Percentiles rank a stretch among this genome's conserved stretches.
These are phyloP conservation scores for Tylopilus cervinicoccineus DNA, from an alignment of 768 basidiomycete species.

Conservation along the genomic window DNA sequence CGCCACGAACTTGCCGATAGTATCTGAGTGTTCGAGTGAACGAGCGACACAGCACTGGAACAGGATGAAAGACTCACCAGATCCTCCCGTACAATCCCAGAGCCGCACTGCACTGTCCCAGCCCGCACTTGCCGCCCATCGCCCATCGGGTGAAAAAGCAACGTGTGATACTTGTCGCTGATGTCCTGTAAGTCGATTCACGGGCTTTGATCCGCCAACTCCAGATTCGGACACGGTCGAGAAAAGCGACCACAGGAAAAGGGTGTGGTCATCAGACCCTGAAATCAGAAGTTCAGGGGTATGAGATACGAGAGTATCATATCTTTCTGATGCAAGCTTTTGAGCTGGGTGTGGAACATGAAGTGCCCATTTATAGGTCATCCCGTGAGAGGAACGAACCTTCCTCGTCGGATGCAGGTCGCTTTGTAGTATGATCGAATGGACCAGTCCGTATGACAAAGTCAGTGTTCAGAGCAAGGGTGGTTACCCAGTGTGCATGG, in stretches of 20 bases:
- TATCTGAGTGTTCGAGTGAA: constrained; percentile 32
- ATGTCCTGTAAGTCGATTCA: constrained; percentile 86
- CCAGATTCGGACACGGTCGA: constrained; percentile 34
- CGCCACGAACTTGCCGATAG: constrained; percentile 82
- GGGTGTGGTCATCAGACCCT: constrained; percentile 96
- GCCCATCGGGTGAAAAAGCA: constrained; percentile 90
- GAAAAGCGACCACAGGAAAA: constrained; percentile 93
- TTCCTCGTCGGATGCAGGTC: constrained; percentile 76
- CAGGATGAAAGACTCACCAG: constrained; percentile 31
- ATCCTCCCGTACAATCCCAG: constrained; percentile 71
- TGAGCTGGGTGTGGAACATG: constrained; percentile 49
- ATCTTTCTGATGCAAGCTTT: constrained; percentile 70
- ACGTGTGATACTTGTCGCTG: constrained; percentile 94
- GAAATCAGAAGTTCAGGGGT: constrained; percentile 85
- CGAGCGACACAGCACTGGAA: background rate
- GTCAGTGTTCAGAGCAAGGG: constrained; percentile 91
- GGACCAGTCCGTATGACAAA: constrained; percentile 93
- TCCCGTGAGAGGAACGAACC: constrained; percentile 42
- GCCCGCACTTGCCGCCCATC: constrained; percentile 86
- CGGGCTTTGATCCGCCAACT: constrained; percentile 57
- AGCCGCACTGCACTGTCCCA: constrained; percentile 89
- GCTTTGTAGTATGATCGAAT: constrained; percentile 83
- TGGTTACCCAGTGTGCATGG: constrained; percentile 99
- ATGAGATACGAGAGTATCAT: constrained; percentile 59
- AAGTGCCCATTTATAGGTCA: background rate